Conservation (phyloP, 345 rosid genomes). For the Rhizophora mangle region DNA sequence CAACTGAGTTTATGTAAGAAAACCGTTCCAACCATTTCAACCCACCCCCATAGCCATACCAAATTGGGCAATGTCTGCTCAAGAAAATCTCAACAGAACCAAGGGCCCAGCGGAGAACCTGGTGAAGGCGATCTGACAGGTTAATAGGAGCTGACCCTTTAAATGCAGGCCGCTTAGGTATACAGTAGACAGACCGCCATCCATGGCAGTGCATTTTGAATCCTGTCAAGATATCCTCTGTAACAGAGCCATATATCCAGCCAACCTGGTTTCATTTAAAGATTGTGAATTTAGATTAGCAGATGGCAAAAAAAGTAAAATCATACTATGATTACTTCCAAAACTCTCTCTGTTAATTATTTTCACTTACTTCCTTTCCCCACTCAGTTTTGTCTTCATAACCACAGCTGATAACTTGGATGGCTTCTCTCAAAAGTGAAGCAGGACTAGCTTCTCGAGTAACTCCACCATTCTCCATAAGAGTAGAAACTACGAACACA, state of each 20-base stretch:
- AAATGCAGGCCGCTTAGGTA: slow-evolving; percentile 80
- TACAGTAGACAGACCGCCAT: slow-evolving; percentile 98
- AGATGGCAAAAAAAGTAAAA: slow-evolving; percentile 6
- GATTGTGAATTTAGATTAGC: slow-evolving; percentile 8
- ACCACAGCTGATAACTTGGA: slow-evolving; percentile 97
- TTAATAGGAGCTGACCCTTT: slow-evolving; percentile 94
- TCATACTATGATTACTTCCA: not conserved
- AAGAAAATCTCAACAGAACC: slow-evolving; percentile 96
- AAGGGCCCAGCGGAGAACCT: slow-evolving; percentile 95
- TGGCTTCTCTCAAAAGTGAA: slow-evolving; percentile 76
- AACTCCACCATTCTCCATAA: slow-evolving; percentile 72
- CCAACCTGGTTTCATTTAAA: slow-evolving; percentile 55
- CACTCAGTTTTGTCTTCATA: slow-evolving; percentile 98
- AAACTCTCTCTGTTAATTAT: not conserved
- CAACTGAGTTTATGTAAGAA: slow-evolving; percentile 87
- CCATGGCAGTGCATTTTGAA: slow-evolving; percentile 99
- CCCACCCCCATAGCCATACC: slow-evolving; percentile 98
- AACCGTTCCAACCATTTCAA: slow-evolving; percentile 91
- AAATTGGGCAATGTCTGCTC: slow-evolving; percentile 91
- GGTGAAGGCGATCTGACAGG: slow-evolving; percentile 89
- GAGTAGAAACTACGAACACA: slow-evolving; percentile 68
- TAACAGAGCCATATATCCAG: slow-evolving; percentile 93
- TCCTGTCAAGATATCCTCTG: slow-evolving; percentile 89
- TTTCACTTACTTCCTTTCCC: slow-evolving; percentile 86
- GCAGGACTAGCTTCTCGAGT: slow-evolving; percentile 66